Percentiles rank a stretch among this genome's conserved stretches.
These are phyloP conservation scores for Linnemannia zychae DNA, from an alignment of 192 early-diverging fungal genomes.

Conservation along the genomic window DNA sequence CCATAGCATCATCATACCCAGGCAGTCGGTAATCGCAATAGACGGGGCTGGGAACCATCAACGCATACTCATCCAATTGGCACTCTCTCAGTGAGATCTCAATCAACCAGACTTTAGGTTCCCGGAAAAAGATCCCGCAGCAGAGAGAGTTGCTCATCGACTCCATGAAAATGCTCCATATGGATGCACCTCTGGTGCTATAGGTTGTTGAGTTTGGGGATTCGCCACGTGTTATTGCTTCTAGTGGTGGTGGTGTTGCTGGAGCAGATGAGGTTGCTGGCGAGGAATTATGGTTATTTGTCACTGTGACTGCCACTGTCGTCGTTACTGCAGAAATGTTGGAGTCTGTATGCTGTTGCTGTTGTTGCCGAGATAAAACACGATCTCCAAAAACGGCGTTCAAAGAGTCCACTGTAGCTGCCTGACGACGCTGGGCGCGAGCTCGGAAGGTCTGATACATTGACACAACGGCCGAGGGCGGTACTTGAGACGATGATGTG, in stretches of 20 bases:
- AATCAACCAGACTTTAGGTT: conserved; percentile 41
- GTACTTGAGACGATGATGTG: background rate
- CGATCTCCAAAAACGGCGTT: too few relatives aligned
- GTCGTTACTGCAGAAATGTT: background rate
- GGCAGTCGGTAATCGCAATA: conserved; percentile 51
- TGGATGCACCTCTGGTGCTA: background rate
- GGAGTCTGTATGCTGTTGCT: too few relatives aligned
- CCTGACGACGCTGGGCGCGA: background rate
- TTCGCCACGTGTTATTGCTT: background rate
- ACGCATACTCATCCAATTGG: conserved; percentile 43
- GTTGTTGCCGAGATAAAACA: too few relatives aligned
- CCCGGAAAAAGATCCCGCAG: conserved; percentile 4
- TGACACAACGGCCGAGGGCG: background rate
- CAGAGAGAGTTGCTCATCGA: background rate
- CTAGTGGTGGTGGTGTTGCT: background rate
- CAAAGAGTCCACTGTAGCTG: background rate
- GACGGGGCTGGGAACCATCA: conserved; percentile 45
- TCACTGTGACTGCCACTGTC: background rate
- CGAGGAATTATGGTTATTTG: background rate
- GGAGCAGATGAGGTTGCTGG: background rate
- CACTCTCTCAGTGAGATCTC: conserved; percentile 43
- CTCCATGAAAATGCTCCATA: background rate
- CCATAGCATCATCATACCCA: conserved; percentile 30
- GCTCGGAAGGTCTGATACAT: background rate
- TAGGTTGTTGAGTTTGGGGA: background rate